Base-by-base conservation (phyloP, 2,329 filamentous ascomycete genomes). In the Madurella fahalii region DNA sequence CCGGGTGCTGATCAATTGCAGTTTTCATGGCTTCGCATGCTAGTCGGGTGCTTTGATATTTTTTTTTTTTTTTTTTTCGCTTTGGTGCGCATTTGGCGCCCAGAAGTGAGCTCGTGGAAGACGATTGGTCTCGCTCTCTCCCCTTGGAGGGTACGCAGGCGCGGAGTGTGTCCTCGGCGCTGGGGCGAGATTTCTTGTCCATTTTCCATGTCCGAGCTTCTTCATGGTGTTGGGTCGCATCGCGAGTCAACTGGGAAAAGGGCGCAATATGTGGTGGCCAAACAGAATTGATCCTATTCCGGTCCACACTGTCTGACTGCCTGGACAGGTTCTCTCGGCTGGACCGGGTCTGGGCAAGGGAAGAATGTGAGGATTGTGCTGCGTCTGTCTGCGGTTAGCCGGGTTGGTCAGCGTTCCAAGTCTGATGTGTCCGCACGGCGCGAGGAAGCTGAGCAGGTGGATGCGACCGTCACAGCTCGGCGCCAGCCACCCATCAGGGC, bases 381-480 rank as follows among this genome's bases (percentile, higher is more conserved):
- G 40, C 17, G 39, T 50, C 34, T 32, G 40, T n/a, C 16, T 53
- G 46, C 32, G 42, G 43, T 54, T 52, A 43, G 50, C 51, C 48
- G 57, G 47, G 47, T 56, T 57, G 57, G 51, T 54, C 54, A 54
- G 56, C 51, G 43, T 52, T 37, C 44, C 50, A 40, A 39, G 54
- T 42, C 42, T 42, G 50, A 56, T 56, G 52, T 52, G 40, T 54
- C 47, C 20, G 46, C 44, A 53, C 54, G 54, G 54, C 50, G 54
- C 40, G 47, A 51, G 52, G 31, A 34, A 45, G 39, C 20, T 52
- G 20, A 40, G n/a, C 43, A 40, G 40, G 42, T 55, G 54, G 52
- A 57, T 57, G 57, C 51, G 48, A 57, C 47, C 32, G 47, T 46
- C 31, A 31, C 9, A 48, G 20, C 37, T 42, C 20, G 50, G 44